Conservation (phyloP, 2,329 filamentous ascomycete genomes). For the Chaetomiaceae sp. region DNA sequence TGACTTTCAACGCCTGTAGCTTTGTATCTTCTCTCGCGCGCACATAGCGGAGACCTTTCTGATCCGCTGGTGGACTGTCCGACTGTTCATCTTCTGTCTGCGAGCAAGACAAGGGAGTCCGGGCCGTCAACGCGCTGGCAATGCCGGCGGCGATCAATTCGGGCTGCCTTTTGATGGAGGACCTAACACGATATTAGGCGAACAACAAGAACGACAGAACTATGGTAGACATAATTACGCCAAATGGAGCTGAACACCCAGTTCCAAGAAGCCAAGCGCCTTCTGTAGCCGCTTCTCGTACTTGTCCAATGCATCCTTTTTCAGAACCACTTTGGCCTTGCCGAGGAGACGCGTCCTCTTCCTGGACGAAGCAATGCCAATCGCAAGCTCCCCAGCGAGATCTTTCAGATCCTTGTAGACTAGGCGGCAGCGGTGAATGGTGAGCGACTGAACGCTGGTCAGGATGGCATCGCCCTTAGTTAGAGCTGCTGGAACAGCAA, state of each 20-base stretch:
- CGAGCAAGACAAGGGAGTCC: background rate
- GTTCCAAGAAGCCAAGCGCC: background rate
- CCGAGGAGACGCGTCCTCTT: background rate
- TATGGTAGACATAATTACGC: background rate
- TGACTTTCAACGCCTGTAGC: too few species aligned
- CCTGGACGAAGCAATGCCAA: slow-evolving; percentile 3
- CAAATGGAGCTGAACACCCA: background rate
- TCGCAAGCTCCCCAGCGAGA: background rate
- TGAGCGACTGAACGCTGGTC: background rate
- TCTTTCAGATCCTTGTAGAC: background rate
- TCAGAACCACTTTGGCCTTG: background rate
- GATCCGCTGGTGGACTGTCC: too few species aligned
- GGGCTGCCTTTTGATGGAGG: background rate
- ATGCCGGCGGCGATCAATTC: background rate
- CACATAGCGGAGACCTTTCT: too few species aligned
- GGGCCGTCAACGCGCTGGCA: background rate
- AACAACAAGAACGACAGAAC: too few species aligned
- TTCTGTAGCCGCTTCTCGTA: slow-evolving; percentile 5
- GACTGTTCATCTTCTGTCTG: too few species aligned
- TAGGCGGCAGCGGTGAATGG: slow-evolving; percentile 2
- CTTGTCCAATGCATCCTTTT: background rate
- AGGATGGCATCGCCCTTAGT: too few species aligned
- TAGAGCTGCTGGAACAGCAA: too few species aligned
- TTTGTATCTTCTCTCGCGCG: too few species aligned
- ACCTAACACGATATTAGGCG: too few species aligned